Percentiles rank a stretch among this genome's conserved stretches.
Conservation (phyloP, 202 grass and related monocot species). For the Brachypodium distachyon region DNA sequence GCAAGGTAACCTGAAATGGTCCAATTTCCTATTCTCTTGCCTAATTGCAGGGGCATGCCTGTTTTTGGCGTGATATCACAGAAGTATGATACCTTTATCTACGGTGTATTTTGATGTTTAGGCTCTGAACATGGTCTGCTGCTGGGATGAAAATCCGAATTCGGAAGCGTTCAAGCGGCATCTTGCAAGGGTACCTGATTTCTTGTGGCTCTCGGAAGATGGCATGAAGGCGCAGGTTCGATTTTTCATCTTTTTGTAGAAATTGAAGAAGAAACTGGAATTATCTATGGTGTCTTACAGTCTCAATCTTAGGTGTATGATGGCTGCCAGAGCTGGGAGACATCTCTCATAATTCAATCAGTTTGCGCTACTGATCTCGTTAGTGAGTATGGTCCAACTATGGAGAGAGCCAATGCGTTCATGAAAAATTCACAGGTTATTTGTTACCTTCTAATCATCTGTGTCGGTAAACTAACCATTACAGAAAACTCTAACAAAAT, state of each 20-base stretch:
- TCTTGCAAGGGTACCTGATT: constrained; percentile 47
- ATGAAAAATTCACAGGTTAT: constrained; percentile 48
- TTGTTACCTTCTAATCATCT: background rate
- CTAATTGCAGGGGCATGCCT: background rate
- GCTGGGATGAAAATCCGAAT: constrained; percentile 32
- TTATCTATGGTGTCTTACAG: background rate
- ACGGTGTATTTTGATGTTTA: background rate
- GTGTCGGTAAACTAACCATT: background rate
- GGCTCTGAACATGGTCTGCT: constrained; percentile 34
- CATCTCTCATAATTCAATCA: constrained; percentile 49
- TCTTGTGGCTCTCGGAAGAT: constrained; percentile 55
- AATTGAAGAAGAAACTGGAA: too few relatives aligned
- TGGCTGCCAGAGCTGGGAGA: constrained; percentile 47
- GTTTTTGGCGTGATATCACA: background rate
- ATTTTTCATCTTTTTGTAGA: background rate
- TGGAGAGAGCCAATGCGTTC: constrained; percentile 38
- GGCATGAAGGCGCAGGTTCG: constrained; percentile 61
- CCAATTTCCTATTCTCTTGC: background rate
- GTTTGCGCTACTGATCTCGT: constrained; percentile 33
- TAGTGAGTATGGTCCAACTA: constrained; percentile 26
- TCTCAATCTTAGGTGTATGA: constrained; percentile 25
- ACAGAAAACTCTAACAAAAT: background rate
- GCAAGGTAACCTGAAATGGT: background rate
- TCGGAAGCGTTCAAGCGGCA: constrained; percentile 34
- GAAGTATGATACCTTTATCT: background rate